Percentiles rank a stretch among this genome's conserved stretches.
phyloP scores from a whole-genome alignment of 305 asterid species.

The Fraxinus xanthoxyloides region DNA sequence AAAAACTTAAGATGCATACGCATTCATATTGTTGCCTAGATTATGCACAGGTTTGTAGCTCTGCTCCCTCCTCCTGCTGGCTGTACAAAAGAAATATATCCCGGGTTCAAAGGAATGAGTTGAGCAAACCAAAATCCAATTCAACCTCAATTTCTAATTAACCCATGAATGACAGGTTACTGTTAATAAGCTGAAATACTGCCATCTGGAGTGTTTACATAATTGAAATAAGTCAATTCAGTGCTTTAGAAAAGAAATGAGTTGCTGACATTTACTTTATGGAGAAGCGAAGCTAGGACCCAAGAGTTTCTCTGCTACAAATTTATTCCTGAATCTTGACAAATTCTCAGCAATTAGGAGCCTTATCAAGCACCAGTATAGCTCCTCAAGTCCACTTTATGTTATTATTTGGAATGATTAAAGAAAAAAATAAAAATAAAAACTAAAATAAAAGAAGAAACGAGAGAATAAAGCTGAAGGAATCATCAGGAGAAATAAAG shows the following conservation, averaged over 20 bases:
- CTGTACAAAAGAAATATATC: constrained; percentile 4
- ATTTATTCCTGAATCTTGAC: neutral
- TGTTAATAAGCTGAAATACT: neutral
- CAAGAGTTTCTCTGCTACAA: neutral
- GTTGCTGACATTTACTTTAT: neutral
- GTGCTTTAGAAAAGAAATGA: neutral
- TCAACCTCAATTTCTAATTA: neutral
- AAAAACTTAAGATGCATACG: constrained; percentile 81
- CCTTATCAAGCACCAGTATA: neutral
- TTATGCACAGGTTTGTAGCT: constrained; percentile 77
- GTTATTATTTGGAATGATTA: neutral
- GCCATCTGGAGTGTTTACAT: neutral
- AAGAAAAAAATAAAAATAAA: neutral
- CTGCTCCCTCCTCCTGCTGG: constrained; percentile 3
- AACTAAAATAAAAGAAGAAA: neutral
- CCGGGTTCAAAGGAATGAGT: neutral
- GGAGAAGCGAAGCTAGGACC: neutral
- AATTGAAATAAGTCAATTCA: neutral
- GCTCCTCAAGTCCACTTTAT: neutral
- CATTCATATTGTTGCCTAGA: constrained; percentile 95
- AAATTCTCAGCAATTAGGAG: neutral
- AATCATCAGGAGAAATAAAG: neutral
- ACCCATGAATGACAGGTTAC: neutral
- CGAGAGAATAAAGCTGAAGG: constrained; percentile 10
- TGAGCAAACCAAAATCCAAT: neutral